Base-by-base conservation (phyloP, 768 basidiomycete genomes). In the Leccinum barrowsii region DNA sequence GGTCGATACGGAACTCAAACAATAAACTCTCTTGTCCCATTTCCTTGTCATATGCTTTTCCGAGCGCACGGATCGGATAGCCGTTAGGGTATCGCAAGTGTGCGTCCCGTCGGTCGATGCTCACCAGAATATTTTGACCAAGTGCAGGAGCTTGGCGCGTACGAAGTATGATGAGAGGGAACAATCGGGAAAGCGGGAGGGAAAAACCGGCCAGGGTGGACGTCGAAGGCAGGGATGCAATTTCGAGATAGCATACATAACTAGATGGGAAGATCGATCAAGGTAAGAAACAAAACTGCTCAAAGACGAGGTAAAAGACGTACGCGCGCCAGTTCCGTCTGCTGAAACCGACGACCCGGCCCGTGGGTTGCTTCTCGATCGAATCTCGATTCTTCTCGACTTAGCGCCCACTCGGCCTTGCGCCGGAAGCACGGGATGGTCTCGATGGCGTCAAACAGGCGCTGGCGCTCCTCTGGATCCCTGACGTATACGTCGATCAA, bases 321-420 rank as follows among this genome's bases (percentile, higher is more conserved):
- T 74, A 94, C 85, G 95, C 87, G 67, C 95, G 78, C 96, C 96
- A 99, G 66, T 95, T 95, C 7, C 97, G 84, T 74, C 96, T 97
- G 65, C 94, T 85, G 56, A 98, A 78, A 7, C 96, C 97, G 8
- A 30, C 7, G 0, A 8, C 26, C 26, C 8, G 5, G 30, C 30
- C 30, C 30, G 30, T 32, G 30, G 30, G 30, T 32, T 32, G 11
- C 11, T 32, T 32, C 30, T 32, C 30, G 1, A 32, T 32, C 30
- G 11, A 32, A 32, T 32, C 5, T 11, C 4, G 30, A 32, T 11
- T 11, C 30, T 32, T 32, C 30, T 32, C 30, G 32, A 97, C 47
- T 77, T 80, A 95, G 80, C 1, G 95, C 92, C 94, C 94, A 98
- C 40, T 94, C 85, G n/a, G 94, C 95, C 75, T 98, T 98, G 69